phyloP scores from a whole-genome alignment of 257 asterid genomes.

The Nicotiana sylvestris region DNA sequence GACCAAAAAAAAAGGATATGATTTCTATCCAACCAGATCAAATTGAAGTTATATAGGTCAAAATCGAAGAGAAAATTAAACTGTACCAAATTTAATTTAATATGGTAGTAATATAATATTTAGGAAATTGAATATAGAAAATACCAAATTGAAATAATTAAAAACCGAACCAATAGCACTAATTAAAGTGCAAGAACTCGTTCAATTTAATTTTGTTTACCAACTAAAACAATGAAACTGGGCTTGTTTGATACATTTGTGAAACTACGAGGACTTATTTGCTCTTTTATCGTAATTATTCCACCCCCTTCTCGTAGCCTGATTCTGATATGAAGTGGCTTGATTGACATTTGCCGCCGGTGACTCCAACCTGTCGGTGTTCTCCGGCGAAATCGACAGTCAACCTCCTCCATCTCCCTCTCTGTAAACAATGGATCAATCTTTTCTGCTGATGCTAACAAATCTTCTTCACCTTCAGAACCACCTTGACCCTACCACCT shows the following conservation, averaged over 20 bases:
- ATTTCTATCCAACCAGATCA: too few relatives aligned
- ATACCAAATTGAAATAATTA: too few relatives aligned
- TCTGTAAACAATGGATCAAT: constrained; percentile 56
- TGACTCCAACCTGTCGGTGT: neutral
- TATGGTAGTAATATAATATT: too few relatives aligned
- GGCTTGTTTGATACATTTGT: neutral
- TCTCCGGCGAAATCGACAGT: neutral
- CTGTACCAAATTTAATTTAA: too few relatives aligned
- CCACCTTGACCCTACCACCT: constrained; percentile 89
- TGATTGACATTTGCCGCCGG: constrained; percentile 2
- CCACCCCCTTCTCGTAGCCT: neutral
- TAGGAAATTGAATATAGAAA: too few relatives aligned
- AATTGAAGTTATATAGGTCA: too few relatives aligned
- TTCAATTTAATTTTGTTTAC: neutral
- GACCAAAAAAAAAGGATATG: too few relatives aligned
- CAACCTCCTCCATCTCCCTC: neutral
- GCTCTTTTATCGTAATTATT: neutral
- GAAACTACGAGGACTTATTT: neutral
- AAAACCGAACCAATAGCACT: too few relatives aligned
- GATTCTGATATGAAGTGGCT: neutral
- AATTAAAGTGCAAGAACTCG: too few relatives aligned
- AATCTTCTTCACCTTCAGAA: constrained; percentile 90
- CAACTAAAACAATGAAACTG: neutral
- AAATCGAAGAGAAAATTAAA: too few relatives aligned
- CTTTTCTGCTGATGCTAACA: constrained; percentile 82